Percentiles rank a stretch among this genome's conserved stretches.
Conservation (phyloP, 129 eudicot species). For the Gnaphalium uliginosum region DNA sequence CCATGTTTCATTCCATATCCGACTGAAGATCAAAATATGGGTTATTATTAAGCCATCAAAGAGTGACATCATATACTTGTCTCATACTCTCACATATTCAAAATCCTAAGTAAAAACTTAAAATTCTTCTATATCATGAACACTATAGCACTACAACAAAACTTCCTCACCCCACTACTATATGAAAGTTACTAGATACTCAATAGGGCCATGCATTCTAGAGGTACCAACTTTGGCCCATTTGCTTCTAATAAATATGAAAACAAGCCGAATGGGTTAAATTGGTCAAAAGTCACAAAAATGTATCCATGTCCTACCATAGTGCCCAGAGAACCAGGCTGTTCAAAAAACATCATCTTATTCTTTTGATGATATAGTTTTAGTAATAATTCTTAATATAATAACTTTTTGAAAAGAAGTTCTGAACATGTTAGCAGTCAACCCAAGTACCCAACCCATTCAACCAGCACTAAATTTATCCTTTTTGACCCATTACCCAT, state of each 20-base stretch:
- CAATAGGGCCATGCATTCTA: background rate
- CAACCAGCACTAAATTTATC: background rate
- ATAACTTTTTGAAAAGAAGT: background rate
- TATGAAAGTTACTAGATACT: background rate
- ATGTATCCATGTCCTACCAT: no score
- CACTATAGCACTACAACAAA: background rate
- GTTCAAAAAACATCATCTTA: no score
- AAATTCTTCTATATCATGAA: background rate
- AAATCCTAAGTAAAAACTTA: background rate
- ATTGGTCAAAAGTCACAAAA: background rate
- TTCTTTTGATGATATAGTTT: no score
- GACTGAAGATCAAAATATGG: constrained; percentile 40
- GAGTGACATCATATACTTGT: background rate
- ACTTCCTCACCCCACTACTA: background rate
- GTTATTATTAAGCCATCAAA: background rate
- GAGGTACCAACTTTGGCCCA: background rate
- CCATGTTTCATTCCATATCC: constrained; percentile 83
- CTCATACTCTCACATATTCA: background rate
- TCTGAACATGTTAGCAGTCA: background rate
- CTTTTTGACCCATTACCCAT: background rate
- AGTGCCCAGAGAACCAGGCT: no score
- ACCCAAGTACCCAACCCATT: background rate
- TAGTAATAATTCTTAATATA: background rate
- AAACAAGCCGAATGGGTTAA: background rate
- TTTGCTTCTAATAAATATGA: background rate